Evolutionary conservation across 2,329 filamentous ascomycete genomes (phyloP).

Genomic region (Apiospora aurea): DNA sequence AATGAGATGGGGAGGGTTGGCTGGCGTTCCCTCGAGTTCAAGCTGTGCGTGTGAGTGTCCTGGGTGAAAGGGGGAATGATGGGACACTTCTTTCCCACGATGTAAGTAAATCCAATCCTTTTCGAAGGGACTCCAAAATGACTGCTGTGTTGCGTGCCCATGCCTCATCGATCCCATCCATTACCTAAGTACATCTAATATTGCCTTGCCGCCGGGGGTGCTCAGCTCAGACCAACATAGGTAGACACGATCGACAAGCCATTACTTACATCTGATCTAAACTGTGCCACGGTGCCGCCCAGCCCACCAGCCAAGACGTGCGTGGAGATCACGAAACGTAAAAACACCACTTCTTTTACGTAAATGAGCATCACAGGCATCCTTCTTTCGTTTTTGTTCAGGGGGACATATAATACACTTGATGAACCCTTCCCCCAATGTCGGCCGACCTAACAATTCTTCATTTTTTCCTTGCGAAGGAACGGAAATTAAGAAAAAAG

Average conservation of each 20-base stretch:
- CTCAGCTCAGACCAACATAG: constrained; percentile 1
- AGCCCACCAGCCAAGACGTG: constrained; percentile 8
- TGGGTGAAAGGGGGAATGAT: not conserved
- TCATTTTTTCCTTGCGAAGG: not conserved
- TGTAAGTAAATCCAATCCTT: not conserved
- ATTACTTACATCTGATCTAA: not conserved
- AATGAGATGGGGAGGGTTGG: no score
- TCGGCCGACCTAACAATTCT: not conserved
- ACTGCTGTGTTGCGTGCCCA: not conserved
- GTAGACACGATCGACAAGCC: not conserved
- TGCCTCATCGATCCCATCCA: not conserved
- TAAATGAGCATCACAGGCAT: not conserved
- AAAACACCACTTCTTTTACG: constrained; percentile 19
- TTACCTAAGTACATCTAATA: not conserved
- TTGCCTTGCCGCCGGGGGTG: not conserved
- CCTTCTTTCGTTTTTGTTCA: not conserved
- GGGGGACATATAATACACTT: constrained; percentile 15
- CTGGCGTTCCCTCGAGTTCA: no score
- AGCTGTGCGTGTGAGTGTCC: no score
- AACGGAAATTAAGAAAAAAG: not conserved
- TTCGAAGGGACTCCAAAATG: not conserved
- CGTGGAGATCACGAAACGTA: constrained; percentile 18
- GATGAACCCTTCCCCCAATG: not conserved
- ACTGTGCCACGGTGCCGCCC: not conserved
- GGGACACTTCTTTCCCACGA: not conserved